Evolutionary conservation across 1,284 basidiomycete genomes (phyloP), one percentile per base, ranked within the genome.

Genomic region (Cutaneotrichosporon arboriforme): DNA sequence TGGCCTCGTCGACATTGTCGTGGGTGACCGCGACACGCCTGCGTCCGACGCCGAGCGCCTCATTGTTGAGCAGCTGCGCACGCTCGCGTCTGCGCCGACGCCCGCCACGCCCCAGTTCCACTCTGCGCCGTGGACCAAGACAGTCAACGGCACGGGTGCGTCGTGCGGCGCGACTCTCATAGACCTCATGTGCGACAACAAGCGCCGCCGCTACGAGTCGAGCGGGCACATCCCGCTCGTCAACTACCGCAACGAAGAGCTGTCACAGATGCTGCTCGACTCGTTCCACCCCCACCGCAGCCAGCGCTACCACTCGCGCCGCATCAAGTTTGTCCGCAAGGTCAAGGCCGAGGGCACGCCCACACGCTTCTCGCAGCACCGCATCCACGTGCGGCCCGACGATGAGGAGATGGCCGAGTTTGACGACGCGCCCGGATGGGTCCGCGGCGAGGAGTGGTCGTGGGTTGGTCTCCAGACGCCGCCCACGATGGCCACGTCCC

Each of bases 181-280:
- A 38, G 61, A 46, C 49, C 62, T 43, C 44, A 66, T 71, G 44
- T 63, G 59, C 55, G 59, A 64, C 58, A 73, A 69, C 61, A 67
- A 65, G 62, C 60, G 57, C 56, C 58, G 50, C 47, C 66, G 51
- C 51, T 69, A 66, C 57, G 60, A 63, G 37, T 58, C 36, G 57
- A 15, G 23, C n/a, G 21, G 54, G 54, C 52, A 57, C 63, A 52
- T 65, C 50, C 50, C 68, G 5, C 58, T 76, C 5, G 55, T 68
- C 10, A 60, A 68, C 20, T 77, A 72, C 61, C 67, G 77, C 20
- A 65, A 66, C 57, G 69, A 73, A 55, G 77, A 78, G 60, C 65
- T 78, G 13, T 72, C 70, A n/a, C 71, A 76, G 59, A 79, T 78
- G 77, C 64, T 74, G 23, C 63, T 77, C 15, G 77, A 79, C 65